Evolutionary conservation across 2,329 filamentous ascomycete species (phyloP), one percentile per base, ranked within the genome.

Genomic region (Clathrospora elynae): DNA sequence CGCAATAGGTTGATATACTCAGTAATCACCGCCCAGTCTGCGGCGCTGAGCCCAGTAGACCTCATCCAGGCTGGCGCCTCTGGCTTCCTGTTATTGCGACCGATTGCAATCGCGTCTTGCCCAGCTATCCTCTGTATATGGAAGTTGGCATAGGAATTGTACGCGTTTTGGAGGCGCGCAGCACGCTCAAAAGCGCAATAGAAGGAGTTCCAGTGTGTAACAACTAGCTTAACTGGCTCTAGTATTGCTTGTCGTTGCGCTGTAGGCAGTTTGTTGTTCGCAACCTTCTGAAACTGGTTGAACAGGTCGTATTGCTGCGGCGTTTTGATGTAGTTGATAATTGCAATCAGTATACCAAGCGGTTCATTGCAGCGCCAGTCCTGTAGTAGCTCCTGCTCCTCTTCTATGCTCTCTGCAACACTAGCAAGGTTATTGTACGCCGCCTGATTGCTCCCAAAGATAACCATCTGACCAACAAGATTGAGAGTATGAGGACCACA

Each of bases 61-160:
- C 36, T 39, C 25, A 39, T 39, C 36, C 36, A 39, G n/a, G 13
- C 29, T 12, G 36, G 26, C 18, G 36, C 36, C n/a, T n/a, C n/a
- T n/a, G n/a, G n/a, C n/a, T n/a, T n/a, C n/a, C n/a, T n/a, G n/a
- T n/a, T n/a, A 12, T 31, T 16, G 26, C 36, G 30, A 17, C 6
- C 17, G 12, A 16, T 39, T 6, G 6, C 20, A 23, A 6, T 6
- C 20, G 6, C 6, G 6, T 23, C 20, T 10, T 23, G 6, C 6
- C 10, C 6, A 10, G 20, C 10, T n/a, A n/a, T n/a, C n/a, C n/a
- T n/a, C n/a, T n/a, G n/a, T n/a, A n/a, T n/a, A n/a, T n/a, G n/a
- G n/a, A 6, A 6, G 6, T 23, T 10, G 20, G 10, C 10, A 23
- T 23, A 23, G 20, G 10, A 10, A 23, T 23, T 10, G 20, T 6